A percentile compares a stretch with the other conserved stretches of the same genome.
These are phyloP conservation scores for Talaromyces marneffei DNA, from an alignment of 2,329 filamentous ascomycete genomes.

Conservation along the genomic window DNA sequence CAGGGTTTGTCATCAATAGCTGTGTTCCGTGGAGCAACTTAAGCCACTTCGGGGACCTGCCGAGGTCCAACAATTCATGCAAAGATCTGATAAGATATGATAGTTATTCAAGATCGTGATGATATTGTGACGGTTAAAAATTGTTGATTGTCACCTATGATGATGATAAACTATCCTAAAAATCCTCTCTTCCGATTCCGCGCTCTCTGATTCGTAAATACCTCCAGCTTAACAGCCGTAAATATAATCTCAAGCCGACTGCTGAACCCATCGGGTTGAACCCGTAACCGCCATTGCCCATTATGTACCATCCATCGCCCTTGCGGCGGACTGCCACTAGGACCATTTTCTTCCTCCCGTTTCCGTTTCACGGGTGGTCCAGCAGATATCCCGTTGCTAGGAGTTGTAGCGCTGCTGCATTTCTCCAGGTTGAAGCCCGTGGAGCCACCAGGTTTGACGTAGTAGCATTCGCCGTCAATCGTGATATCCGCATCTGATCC, in stretches of 20 bases:
- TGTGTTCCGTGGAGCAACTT: not conserved
- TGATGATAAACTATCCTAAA: slow-evolving; percentile 42
- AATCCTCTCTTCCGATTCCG: slow-evolving; percentile 64
- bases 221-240: slow-evolving; percentile 70
- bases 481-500: slow-evolving; percentile 45
- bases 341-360: slow-evolving; percentile 22
- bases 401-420: not conserved
- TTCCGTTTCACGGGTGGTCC: slow-evolving; percentile 30
- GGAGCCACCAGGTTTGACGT: slow-evolving; percentile 14
- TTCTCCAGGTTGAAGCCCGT: not conserved
- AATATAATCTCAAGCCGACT: slow-evolving; percentile 59
- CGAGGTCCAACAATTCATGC: not conserved
- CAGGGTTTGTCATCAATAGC: not conserved
- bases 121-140: no score
- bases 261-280: slow-evolving; percentile 51
- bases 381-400: not conserved
- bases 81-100: not conserved
- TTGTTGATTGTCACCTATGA: no score
- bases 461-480: slow-evolving; percentile 35
- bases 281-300: slow-evolving; percentile 66
- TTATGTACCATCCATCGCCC: slow-evolving; percentile 57
- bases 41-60: not conserved
- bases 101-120: not conserved
- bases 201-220: slow-evolving; percentile 58
- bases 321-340: not conserved